Percentiles rank a stretch among this genome's conserved stretches.
phyloP scores from a whole-genome alignment of 108 stramenopile genomes.

The Bacterosira constricta region DNA sequence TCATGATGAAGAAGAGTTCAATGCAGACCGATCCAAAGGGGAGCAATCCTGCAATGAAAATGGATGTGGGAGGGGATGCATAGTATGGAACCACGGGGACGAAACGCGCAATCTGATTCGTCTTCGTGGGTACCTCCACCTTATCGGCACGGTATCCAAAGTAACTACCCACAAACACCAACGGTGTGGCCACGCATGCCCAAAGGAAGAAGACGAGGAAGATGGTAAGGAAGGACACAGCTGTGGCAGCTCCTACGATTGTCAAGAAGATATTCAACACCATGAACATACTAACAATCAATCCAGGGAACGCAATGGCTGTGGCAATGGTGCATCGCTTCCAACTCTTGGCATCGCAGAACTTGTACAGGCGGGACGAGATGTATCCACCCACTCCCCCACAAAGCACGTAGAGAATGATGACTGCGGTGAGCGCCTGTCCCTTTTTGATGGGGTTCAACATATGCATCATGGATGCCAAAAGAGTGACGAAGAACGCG shows the following conservation, averaged over 20 bases:
- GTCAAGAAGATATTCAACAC: constrained; percentile 85
- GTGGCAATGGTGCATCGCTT: constrained; percentile 82
- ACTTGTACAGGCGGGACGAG: constrained; percentile 92
- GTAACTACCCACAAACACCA: constrained; percentile 96
- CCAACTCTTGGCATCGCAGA: constrained; percentile 86
- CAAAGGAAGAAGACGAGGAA: constrained; percentile 88
- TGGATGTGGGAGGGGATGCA: constrained; percentile 67
- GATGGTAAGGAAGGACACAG: constrained; percentile 91
- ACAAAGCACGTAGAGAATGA: constrained; percentile 91
- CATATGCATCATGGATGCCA: constrained; percentile 85
- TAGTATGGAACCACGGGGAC: constrained; percentile 93
- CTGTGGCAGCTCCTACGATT: constrained; percentile 89
- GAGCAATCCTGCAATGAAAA: constrained; percentile 89
- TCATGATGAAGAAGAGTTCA: constrained; percentile 99
- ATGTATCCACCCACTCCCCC: constrained; percentile 93
- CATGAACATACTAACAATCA: constrained; percentile 84
- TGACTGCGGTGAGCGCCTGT: constrained; percentile 92
- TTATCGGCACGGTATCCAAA: constrained; percentile 88
- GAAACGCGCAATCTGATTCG: constrained; percentile 93
- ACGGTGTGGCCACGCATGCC: constrained; percentile 89
- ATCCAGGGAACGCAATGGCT: constrained; percentile 82
- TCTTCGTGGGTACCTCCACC: constrained; percentile 87
- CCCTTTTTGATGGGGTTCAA: constrained; percentile 96
- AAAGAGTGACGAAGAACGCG: constrained; percentile 79
- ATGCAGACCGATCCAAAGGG: constrained; percentile 99